Percentiles rank a stretch among this genome's conserved stretches.
phyloP scores from a whole-genome alignment of 176 grass and related monocot genomes.

The Aechmea fasciata region DNA sequence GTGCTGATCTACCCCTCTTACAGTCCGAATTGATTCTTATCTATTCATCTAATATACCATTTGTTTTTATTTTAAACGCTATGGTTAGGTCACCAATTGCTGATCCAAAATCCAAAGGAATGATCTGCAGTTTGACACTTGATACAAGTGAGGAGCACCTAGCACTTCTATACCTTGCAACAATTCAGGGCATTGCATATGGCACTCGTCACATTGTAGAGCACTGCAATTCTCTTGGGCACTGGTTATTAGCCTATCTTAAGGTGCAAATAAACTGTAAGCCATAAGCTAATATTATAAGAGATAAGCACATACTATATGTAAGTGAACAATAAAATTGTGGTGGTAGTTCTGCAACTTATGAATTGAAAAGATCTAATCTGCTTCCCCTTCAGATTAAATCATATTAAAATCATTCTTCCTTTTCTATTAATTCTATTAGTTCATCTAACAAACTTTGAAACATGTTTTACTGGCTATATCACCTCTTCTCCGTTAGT shows the following conservation, averaged over 20 bases:
- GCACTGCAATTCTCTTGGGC: constrained; percentile 83
- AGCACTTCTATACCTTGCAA: constrained; percentile 82
- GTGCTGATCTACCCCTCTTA: not conserved
- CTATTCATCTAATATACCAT: constrained; percentile 1
- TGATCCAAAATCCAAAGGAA: constrained; percentile 93
- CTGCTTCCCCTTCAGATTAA: constrained; percentile 43
- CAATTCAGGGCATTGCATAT: constrained; percentile 90
- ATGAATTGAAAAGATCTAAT: constrained; percentile 6
- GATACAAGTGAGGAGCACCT: constrained; percentile 75
- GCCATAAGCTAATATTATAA: too few species aligned
- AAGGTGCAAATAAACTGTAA: too few species aligned
- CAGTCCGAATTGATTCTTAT: not conserved
- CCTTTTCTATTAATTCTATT: too few species aligned
- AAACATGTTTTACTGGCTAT: too few species aligned
- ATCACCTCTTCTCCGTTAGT: too few species aligned
- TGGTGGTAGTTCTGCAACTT: too few species aligned
- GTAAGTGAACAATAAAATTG: too few species aligned
- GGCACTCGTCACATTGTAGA: constrained; percentile 84
- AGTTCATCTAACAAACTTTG: too few species aligned
- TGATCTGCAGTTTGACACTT: constrained; percentile 79
- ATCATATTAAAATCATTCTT: not conserved
- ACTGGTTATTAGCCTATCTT: too few species aligned
- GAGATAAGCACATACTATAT: too few species aligned
- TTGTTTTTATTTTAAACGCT: not conserved
- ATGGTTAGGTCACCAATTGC: constrained; percentile 66